Conservation (phyloP, 2,329 filamentous ascomycete species). For the Talaromyces verruculosus region DNA sequence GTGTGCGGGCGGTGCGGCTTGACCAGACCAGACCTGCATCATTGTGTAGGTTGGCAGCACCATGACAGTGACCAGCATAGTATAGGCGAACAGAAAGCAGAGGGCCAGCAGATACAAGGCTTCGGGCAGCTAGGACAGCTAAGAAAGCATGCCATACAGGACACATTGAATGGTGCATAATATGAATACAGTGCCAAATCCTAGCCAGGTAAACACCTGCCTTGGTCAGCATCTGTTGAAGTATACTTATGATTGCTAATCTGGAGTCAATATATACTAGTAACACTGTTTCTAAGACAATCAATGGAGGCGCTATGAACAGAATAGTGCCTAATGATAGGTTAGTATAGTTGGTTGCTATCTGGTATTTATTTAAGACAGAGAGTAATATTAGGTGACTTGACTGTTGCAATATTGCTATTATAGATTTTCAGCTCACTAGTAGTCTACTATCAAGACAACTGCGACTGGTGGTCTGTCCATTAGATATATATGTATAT, state of each 20-base stretch:
- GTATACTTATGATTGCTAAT: not conserved
- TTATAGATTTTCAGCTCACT: not conserved
- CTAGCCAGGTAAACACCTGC: not conserved
- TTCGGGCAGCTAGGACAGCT: not conserved
- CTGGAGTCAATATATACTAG: not conserved
- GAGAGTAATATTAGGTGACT: not conserved
- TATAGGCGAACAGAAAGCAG: not conserved
- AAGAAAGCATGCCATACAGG: not conserved
- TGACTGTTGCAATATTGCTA: not conserved
- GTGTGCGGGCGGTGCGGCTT: not conserved
- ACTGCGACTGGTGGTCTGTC: not conserved
- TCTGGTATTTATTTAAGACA: not conserved
- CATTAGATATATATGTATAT: not conserved
- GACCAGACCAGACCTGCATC: not conserved
- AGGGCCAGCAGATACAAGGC: not conserved
- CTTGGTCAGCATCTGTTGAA: not conserved
- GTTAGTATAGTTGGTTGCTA: not conserved
- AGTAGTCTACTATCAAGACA: not conserved
- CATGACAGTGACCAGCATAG: not conserved
- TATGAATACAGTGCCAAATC: not conserved
- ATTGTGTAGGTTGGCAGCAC: not conserved
- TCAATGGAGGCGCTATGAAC: not conserved
- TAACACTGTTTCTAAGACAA: not conserved
- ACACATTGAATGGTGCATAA: not conserved
- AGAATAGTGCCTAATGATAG: not conserved